These are phyloP conservation scores for Solanum hybrid DNA, from an alignment of 305 asterid genomes.

Conservation along the genomic window DNA sequence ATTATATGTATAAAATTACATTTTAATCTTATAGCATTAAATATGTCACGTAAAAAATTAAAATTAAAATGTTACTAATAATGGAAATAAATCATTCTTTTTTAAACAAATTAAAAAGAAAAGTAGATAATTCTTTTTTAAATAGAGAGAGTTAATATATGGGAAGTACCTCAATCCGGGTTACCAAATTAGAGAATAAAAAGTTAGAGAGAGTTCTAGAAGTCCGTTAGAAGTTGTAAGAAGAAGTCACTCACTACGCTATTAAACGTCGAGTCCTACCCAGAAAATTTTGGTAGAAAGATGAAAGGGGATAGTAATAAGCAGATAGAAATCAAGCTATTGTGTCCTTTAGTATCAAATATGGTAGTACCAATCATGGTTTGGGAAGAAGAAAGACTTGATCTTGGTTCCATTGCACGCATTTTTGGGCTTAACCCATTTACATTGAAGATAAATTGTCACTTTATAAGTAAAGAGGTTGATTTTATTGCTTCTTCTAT, in stretches of 20 bases:
- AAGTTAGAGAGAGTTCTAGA: conserved; percentile 24
- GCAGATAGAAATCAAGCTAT: conserved; percentile 32
- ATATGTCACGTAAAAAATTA: no score
- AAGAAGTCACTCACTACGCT: neutral
- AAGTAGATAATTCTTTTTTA: no score
- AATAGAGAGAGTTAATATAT: no score
- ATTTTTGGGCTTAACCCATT: conserved; percentile 69
- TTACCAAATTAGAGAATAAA: neutral
- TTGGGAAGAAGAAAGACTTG: conserved; percentile 52
- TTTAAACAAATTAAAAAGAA: no score
- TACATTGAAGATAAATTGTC: conserved; percentile 66
- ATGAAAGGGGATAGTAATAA: conserved; percentile 20
- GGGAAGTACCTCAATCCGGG: no score
- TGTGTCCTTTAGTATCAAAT: conserved; percentile 47
- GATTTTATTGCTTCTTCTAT: conserved; percentile 67
- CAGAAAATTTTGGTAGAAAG: neutral
- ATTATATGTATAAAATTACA: no score
- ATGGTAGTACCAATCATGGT: conserved; percentile 22
- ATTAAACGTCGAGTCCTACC: neutral
- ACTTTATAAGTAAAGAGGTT: conserved; percentile 69
- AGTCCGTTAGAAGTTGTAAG: conserved; percentile 9
- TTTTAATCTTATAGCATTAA: no score
- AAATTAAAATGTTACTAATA: no score
- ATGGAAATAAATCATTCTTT: accelerated
- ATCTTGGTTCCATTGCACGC: conserved; percentile 63